Percentiles rank a stretch among this genome's conserved stretches.
These are phyloP conservation scores for Phytophthora agathidicida DNA, from an alignment of 352 stramenopile genomes.

Conservation along the genomic window DNA sequence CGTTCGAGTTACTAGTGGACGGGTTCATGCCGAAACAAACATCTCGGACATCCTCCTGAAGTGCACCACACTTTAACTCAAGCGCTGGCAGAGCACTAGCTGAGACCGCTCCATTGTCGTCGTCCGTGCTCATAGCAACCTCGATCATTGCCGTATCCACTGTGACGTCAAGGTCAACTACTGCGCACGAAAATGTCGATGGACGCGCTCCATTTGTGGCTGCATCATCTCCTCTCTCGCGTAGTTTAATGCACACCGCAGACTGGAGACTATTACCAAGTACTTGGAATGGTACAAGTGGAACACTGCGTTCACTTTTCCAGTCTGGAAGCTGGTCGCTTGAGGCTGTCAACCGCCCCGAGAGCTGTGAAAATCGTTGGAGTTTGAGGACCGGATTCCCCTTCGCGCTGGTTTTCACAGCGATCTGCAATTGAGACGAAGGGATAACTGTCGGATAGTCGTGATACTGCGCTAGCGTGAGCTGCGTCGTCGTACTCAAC, in stretches of 20 bases:
- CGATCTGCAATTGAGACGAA: conserved; percentile 50
- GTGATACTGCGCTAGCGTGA: conserved; percentile 74
- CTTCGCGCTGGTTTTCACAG: conserved; percentile 25
- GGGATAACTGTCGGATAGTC: conserved; percentile 56
- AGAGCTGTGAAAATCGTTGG: conserved; percentile 57
- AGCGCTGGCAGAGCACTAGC: conserved; percentile 26
- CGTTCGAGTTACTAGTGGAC: conserved; percentile 13
- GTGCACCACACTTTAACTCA: conserved; percentile 22
- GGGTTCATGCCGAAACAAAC: conserved; percentile 50
- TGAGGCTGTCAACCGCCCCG: conserved; percentile 31
- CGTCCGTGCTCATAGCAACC: conserved; percentile 26
- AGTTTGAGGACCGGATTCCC: conserved; percentile 44
- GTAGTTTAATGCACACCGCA: conserved; percentile 56
- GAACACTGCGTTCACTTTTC: conserved; percentile 57
- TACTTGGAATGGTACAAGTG: conserved; percentile 59
- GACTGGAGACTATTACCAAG: conserved; percentile 48
- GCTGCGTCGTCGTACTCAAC: conserved; percentile 40
- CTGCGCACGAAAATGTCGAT: conserved; percentile 43
- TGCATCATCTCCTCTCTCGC: conserved; percentile 33
- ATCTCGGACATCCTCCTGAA: conserved; percentile 64
- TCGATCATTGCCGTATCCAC: conserved; percentile 18
- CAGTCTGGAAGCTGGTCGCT: conserved; percentile 62
- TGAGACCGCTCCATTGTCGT: conserved; percentile 15
- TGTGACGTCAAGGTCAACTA: conserved; percentile 43
- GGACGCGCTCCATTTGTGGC: conserved; percentile 6